phyloP scores from a whole-genome alignment of 345 rosid genomes.

The Aquilaria sinensis region DNA sequence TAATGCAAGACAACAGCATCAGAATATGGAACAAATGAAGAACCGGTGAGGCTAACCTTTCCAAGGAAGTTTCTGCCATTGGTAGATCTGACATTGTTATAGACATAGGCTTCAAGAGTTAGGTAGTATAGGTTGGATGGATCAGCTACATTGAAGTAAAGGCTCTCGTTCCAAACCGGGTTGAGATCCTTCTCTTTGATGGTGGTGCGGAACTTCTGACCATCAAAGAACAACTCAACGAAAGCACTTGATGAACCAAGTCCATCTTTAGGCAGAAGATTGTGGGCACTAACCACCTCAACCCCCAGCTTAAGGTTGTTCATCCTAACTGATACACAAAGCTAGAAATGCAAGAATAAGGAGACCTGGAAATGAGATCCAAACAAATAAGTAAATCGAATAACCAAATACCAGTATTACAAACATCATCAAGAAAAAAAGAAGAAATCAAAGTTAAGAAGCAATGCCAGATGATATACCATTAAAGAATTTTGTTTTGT shows the following conservation, averaged over 20 bases:
- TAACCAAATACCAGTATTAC: too few relatives aligned
- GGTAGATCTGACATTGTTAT: constrained; percentile 46
- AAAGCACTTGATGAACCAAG: constrained; percentile 81
- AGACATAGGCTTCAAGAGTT: constrained; percentile 67
- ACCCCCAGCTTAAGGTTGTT: constrained; percentile 84
- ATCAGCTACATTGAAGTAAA: constrained; percentile 88
- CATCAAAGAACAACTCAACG: constrained; percentile 86
- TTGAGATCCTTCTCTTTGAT: constrained; percentile 83
- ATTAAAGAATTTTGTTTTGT: too few relatives aligned
- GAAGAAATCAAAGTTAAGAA: too few relatives aligned
- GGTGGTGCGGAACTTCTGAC: constrained; percentile 79
- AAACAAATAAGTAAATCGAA: too few relatives aligned
- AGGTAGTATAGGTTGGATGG: constrained; percentile 74
- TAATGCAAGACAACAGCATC: constrained; percentile 91
- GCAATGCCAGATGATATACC: too few relatives aligned
- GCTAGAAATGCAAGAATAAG: constrained; percentile 1
- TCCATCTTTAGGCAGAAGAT: constrained; percentile 92
- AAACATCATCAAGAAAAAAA: too few relatives aligned
- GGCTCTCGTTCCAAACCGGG: constrained; percentile 97
- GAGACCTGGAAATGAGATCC: not conserved
- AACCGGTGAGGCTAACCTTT: constrained; percentile 71
- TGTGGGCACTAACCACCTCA: constrained; percentile 83
- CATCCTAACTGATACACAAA: constrained; percentile 29
- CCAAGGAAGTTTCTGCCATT: constrained; percentile 87
- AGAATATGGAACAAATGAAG: constrained; percentile 74